phyloP scores from a whole-genome alignment of 495 filamentous ascomycete genomes.

The Penicillium soppii region DNA sequence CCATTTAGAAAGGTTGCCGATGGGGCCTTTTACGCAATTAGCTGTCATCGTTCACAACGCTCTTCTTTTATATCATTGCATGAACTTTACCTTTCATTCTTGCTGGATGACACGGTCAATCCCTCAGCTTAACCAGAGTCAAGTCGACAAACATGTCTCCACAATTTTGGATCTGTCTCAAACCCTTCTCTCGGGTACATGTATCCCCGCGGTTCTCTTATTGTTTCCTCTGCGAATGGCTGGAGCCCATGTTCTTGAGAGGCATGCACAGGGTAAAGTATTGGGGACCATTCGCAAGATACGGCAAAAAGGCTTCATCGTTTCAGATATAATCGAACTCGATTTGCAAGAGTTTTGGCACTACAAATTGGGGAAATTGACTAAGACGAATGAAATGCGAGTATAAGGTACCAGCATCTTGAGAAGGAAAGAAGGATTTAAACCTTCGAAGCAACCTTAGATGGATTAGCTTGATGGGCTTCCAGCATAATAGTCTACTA shows the following conservation, averaged over 20 bases:
- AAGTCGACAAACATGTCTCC: conserved; percentile 1
- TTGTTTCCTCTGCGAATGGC: conserved; percentile 6
- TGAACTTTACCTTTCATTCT: conserved; percentile 5
- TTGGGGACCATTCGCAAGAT: neutral
- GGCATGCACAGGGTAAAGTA: neutral
- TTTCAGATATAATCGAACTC: conserved; percentile 2
- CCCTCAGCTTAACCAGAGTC: neutral
- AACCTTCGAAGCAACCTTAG: too few relatives aligned
- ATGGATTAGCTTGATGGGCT: too few relatives aligned
- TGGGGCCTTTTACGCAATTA: neutral
- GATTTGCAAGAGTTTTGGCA: conserved; percentile 2
- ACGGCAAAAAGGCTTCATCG: conserved; percentile 2
- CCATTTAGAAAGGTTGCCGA: neutral
- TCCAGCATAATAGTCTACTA: too few relatives aligned
- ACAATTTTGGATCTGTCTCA: conserved; percentile 6
- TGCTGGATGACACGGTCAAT: conserved; percentile 4
- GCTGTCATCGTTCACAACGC: conserved; percentile 1
- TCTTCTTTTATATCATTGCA: conserved; percentile 7
- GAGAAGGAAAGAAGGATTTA: too few relatives aligned
- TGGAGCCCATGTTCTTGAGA: neutral
- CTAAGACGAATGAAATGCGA: neutral
- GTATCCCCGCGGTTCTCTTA: neutral
- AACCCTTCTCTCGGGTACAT: neutral
- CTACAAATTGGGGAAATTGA: neutral
- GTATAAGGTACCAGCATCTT: too few relatives aligned